These are phyloP conservation scores for Eimeria necatrix DNA, from an alignment of 169 alveolate genomes.

Conservation along the genomic window DNA sequence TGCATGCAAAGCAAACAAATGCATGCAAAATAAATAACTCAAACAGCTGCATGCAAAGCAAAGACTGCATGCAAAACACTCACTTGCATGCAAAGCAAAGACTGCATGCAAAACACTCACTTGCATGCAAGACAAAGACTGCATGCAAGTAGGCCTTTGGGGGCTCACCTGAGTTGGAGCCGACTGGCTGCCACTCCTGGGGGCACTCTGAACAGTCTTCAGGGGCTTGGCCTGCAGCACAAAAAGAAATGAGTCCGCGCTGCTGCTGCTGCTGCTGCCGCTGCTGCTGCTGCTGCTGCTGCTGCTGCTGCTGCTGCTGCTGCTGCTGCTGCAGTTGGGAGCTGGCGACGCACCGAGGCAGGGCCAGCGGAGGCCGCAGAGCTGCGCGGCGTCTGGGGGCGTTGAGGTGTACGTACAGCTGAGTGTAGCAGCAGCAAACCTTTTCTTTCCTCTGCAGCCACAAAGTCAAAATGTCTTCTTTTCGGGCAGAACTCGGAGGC, in stretches of 20 bases:
- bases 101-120: too few species aligned
- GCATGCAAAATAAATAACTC: too few species aligned
- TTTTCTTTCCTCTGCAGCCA: constrained; percentile 15
- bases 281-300: too few species aligned
- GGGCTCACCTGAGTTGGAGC: not conserved
- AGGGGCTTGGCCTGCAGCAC: constrained; percentile 34
- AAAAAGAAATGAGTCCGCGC: too few species aligned
- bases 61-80: too few species aligned
- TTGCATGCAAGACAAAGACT: too few species aligned
- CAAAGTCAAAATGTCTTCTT: constrained; percentile 32
- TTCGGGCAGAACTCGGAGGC: constrained; percentile 26
- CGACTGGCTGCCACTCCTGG: constrained; percentile 22
- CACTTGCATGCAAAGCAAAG: too few species aligned
- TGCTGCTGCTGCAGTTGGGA: too few species aligned
- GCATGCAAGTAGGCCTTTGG: not conserved
- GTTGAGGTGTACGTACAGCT: not conserved
- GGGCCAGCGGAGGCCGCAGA: constrained; percentile 57
- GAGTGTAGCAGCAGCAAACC: not conserved
- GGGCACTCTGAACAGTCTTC: constrained; percentile 63
- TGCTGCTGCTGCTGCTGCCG: too few species aligned
- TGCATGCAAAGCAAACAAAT: too few species aligned
- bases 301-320: too few species aligned
- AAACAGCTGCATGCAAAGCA: too few species aligned
- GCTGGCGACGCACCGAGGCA: constrained; percentile 18
- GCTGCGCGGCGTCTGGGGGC: constrained; percentile 21